Conservation (phyloP, 164 flowering plant species). For the Berberis thunbergii region DNA sequence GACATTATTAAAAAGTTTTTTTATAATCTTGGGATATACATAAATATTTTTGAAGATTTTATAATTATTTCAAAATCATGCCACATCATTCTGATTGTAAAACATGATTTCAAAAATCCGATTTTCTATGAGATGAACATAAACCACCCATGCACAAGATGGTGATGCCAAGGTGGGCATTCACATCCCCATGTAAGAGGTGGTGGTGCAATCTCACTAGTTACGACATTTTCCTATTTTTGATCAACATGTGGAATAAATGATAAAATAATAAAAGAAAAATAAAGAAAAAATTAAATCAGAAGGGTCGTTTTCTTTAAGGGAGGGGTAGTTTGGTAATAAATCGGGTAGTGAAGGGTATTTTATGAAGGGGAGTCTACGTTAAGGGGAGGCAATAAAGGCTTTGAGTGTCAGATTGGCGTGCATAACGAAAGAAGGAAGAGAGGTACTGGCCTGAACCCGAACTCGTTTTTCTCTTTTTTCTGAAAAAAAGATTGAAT, state of each 20-base stretch:
- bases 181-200: no score
- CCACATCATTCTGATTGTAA: no score
- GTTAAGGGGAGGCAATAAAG: constrained; percentile 8
- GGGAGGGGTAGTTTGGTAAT: constrained; percentile 1
- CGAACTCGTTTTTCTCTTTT: neutral
- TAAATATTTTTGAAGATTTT: no score
- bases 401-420: constrained; percentile 17
- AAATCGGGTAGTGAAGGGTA: neutral
- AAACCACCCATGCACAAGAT: no score
- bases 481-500: no score
- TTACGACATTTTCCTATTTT: neutral
- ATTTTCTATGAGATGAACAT: no score
- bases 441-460: neutral
- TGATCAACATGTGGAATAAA: constrained; percentile 5
- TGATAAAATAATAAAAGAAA: neutral
- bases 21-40: no score
- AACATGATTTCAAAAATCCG: no score
- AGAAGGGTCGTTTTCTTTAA: constrained; percentile 9
- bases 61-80: no score
- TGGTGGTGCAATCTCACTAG: no score
- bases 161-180: no score
- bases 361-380: neutral
- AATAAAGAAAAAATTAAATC: neutral
- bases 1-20: no score
- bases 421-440: constrained; percentile 8